Conservation (phyloP, 352 stramenopile species). For the Globisporangium polare region DNA sequence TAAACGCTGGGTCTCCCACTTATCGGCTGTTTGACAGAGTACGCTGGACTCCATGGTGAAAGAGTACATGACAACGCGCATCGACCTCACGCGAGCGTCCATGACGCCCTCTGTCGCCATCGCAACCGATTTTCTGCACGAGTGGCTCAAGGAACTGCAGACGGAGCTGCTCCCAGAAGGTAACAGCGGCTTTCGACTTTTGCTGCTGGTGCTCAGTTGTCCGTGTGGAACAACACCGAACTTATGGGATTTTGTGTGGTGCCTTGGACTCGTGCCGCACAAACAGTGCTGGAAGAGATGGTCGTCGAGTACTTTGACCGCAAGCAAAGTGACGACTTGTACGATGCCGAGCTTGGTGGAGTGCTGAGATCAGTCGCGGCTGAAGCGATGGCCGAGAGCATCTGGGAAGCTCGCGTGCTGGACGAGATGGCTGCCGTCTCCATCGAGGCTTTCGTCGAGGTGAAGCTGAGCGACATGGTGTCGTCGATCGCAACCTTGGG, state of each 20-base stretch:
- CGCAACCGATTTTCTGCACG: slow-evolving; percentile 29
- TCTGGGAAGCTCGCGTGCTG: background rate
- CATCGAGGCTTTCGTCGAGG: slow-evolving; percentile 7
- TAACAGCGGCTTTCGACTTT: background rate
- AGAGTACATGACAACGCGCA: slow-evolving; percentile 27
- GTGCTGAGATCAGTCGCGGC: background rate
- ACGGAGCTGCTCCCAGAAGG: slow-evolving; percentile 1
- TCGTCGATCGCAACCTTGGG: background rate
- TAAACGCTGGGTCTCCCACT: background rate
- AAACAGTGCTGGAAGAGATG: slow-evolving; percentile 1
- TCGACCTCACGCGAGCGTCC: slow-evolving; percentile 31
- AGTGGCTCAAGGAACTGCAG: slow-evolving; percentile 31
- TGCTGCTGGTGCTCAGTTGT: background rate
- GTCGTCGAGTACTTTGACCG: slow-evolving; percentile 5
- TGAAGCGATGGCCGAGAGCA: background rate
- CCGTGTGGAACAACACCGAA: background rate
- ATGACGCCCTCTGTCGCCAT: slow-evolving; percentile 17
- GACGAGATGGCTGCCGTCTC: background rate
- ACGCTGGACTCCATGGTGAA: slow-evolving; percentile 32
- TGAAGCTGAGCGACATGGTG: slow-evolving; percentile 5
- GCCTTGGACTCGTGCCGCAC: background rate
- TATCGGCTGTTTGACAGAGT: slow-evolving; percentile 2
- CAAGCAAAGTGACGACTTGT: slow-evolving; percentile 3
- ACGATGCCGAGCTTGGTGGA: slow-evolving; percentile 4
- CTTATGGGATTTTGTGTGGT: background rate